Base-by-base conservation (phyloP, 257 asterid species). In the Solanum chiquidenum region DNA sequence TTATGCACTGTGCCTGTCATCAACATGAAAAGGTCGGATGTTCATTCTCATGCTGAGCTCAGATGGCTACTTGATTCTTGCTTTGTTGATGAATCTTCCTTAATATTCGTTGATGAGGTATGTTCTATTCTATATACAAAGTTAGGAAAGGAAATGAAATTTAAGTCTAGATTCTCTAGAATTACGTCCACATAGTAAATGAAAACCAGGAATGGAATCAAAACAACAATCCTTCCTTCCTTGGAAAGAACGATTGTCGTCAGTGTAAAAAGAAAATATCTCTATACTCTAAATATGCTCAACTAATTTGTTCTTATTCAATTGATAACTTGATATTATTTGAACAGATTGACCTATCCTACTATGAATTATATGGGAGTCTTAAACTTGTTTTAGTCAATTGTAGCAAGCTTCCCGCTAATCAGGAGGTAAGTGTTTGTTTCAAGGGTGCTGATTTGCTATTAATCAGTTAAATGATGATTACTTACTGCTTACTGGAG, bases 341-440 rank as follows among this genome's bases (percentile, higher is more conserved):
- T 86, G 89, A 80, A 86, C 98, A 94, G 98, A 92, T 96, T 88
- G 98, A 96, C 91, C 90, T 96, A 83, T 90, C 91, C 83, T 95
- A 96, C 89, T 94, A 95, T 87, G 92, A 94, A 89, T 89, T 96
- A 90, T 96, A 91, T 89, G 99, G 99, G 88, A 93, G 99, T 88
- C 98, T 95, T 87, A 92, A 94, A 85, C 90, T 96, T 62, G 95
- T 93, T 84, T 89, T 96, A 79, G 90, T 95, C 89, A 93, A 94
- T 71, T 88, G 93, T 55, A 89, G 90, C 87, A 91, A 86, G 91
- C 93, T 95, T 91, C 94, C 96, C 33, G 85, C 96, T 44, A 93
- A 92, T 85, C 96, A 90, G 90, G 97, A 95, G 97, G 98, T 93
- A 92, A 87, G 21, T 37, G 9, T 60, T 80, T 89, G 82, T 87